Conservation (phyloP, 78 protist genomes). For the Protostelium mycophagum region DNA sequence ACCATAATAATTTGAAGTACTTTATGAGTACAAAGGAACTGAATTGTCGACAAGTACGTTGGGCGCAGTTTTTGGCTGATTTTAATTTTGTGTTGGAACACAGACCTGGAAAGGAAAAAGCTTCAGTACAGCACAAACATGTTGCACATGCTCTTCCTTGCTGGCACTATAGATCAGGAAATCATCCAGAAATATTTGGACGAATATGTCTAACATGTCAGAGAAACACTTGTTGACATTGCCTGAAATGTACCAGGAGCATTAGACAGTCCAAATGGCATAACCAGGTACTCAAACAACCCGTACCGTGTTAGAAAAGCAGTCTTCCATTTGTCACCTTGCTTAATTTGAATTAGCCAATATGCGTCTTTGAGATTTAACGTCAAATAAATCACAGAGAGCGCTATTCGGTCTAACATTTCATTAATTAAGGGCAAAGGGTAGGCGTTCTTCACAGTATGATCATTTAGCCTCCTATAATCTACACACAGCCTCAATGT, state of each 20-base stretch:
- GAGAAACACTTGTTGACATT: background rate
- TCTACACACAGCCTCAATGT: slow-evolving; percentile 26
- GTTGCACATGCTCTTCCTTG: background rate
- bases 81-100: background rate
- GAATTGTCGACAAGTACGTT: background rate
- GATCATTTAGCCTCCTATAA: slow-evolving; percentile 21
- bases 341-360: slow-evolving; percentile 7
- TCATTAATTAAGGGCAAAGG: slow-evolving; percentile 23
- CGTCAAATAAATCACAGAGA: background rate
- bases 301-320: slow-evolving; percentile 12
- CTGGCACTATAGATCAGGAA: background rate
- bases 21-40: background rate
- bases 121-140: background rate
- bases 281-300: slow-evolving; percentile 6
- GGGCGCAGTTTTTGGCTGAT: background rate
- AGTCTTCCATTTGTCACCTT: slow-evolving; percentile 12
- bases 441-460: background rate
- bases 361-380: slow-evolving; percentile 23
- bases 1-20: background rate
- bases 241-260: slow-evolving; percentile 18
- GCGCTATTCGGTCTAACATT: background rate
- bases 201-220: background rate
- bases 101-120: no score
- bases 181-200: background rate
- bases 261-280: slow-evolving; percentile 30